These are phyloP conservation scores for Suillus occidentalis DNA, from an alignment of 768 basidiomycete species.

Conservation along the genomic window DNA sequence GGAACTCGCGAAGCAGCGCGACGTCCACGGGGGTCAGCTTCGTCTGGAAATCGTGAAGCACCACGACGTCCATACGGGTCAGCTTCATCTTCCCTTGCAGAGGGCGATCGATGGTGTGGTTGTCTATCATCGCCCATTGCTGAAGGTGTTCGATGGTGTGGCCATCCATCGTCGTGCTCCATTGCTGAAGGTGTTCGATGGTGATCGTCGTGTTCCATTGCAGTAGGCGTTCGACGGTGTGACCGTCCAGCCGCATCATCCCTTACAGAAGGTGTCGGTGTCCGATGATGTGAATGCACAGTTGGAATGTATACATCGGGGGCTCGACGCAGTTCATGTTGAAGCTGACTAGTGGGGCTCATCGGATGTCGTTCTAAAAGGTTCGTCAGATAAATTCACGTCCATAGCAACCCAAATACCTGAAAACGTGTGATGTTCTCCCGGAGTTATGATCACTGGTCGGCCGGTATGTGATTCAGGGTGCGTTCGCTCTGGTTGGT, in stretches of 20 bases:
- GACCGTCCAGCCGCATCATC: neutral
- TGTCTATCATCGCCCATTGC: neutral
- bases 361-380: conserved; percentile 16
- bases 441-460: conserved; percentile 4
- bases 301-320: conserved; percentile 14
- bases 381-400: neutral
- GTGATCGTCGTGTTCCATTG: neutral
- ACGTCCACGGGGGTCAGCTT: neutral
- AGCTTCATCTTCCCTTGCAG: neutral
- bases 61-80: neutral
- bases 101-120: neutral
- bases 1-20: neutral
- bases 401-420: conserved; percentile 16
- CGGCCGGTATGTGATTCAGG: neutral
- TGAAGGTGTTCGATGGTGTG: neutral
- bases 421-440: conserved; percentile 1
- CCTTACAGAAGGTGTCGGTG: neutral
- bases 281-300: neutral
- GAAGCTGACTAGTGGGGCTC: conserved; percentile 11
- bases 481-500: conserved; percentile 9
- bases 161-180: neutral
- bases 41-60: neutral
- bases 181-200: neutral
- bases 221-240: neutral
- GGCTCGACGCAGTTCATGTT: conserved; percentile 7